A percentile compares a stretch with the other conserved stretches of the same genome.
Evolutionary conservation across 768 basidiomycete species (phyloP).

Genomic region (Asterophora parasitica): DNA sequence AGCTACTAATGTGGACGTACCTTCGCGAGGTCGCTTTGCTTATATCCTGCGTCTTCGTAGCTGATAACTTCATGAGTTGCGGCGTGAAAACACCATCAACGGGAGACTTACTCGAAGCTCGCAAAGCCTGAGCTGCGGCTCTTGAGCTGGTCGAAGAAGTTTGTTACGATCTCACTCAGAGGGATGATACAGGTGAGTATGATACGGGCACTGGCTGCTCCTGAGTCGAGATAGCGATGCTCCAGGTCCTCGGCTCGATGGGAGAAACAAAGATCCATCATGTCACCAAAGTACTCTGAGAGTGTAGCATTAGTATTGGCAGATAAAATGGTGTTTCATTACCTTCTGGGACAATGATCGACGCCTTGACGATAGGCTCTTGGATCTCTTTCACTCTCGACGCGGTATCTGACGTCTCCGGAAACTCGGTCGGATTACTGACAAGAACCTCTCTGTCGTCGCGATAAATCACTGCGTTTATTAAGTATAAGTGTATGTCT

Average conservation of each 20-base stretch:
- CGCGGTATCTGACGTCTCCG: conserved; percentile 65
- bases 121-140: conserved; percentile 88
- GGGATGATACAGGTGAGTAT: conserved; percentile 85
- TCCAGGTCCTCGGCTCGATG: conserved; percentile 83
- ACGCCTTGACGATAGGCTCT: conserved; percentile 91
- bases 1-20: conserved; percentile 35
- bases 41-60: conserved; percentile 93
- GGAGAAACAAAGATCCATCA: conserved; percentile 91
- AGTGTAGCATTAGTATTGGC: conserved; percentile 1
- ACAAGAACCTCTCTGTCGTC: conserved; percentile 56
- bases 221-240: conserved; percentile 75
- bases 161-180: conserved; percentile 86
- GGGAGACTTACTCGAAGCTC: conserved; percentile 73
- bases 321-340: conserved; percentile 8
- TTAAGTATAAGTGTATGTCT: conserved; percentile 3
- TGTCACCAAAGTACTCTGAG: conserved; percentile 86
- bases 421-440: conserved; percentile 95
- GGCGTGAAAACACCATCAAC: background rate
- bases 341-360: conserved; percentile 94
- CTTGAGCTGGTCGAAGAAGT: conserved; percentile 95
- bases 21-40: conserved; percentile 76
- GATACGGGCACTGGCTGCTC: conserved; percentile 50
- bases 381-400: conserved; percentile 70
- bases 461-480: conserved; percentile 63
- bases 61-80: conserved; percentile 33